Percentiles rank a stretch among this genome's conserved stretches.
Conservation (phyloP, 495 filamentous ascomycete genomes). For the Platismatia glauca region DNA sequence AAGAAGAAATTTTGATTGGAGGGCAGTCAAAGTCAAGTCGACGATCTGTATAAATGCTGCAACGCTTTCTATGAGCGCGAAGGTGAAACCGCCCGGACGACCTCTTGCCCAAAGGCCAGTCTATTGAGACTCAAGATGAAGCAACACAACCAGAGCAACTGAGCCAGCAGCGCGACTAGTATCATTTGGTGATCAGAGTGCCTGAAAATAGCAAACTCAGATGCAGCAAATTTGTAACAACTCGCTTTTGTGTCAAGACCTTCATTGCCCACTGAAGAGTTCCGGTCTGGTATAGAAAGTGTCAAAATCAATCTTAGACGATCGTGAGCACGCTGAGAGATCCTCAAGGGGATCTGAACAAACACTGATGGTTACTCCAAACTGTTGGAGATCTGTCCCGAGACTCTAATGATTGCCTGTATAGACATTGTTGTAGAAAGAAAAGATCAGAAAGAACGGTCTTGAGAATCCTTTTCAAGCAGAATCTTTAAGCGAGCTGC, state of each 20-base stretch:
- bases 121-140: conserved; percentile 80
- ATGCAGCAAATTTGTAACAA: conserved; percentile 33
- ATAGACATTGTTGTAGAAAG: conserved; percentile 68
- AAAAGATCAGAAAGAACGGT: conserved; percentile 21
- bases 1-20: background rate
- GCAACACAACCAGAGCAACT: conserved; percentile 52
- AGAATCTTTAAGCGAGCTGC: conserved; percentile 9
- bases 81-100: conserved; percentile 66
- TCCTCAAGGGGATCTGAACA: conserved; percentile 74
- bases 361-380: conserved; percentile 62
- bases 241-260: conserved; percentile 43
- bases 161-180: too few species aligned
- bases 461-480: background rate
- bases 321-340: conserved; percentile 97
- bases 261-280: conserved; percentile 42
- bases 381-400: conserved; percentile 68
- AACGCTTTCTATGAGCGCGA: conserved; percentile 74
- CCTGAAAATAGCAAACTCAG: background rate
- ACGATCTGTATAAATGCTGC: conserved; percentile 95
- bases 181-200: background rate
- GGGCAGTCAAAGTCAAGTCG: conserved; percentile 50
- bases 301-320: conserved; percentile 74
- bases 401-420: conserved; percentile 99
- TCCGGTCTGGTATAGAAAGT: conserved; percentile 61
- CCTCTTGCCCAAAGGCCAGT: conserved; percentile 77